Conservation (phyloP, 257 asterid species). For the Paulownia fortunei region DNA sequence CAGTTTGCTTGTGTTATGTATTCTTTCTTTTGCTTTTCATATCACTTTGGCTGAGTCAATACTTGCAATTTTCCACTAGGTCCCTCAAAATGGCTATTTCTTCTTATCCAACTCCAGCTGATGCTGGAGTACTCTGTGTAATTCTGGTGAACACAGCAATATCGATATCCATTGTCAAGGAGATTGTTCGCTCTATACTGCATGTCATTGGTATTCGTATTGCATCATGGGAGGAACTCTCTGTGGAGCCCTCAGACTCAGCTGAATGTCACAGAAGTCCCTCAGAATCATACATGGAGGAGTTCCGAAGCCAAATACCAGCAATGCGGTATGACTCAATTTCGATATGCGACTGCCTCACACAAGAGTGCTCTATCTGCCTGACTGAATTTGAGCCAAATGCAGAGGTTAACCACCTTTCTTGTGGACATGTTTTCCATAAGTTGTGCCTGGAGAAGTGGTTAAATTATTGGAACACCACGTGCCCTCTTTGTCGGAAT, state of each 20-base stretch:
- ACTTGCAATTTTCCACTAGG: slow-evolving; percentile 32
- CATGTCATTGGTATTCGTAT: slow-evolving; percentile 71
- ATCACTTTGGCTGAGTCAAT: not conserved
- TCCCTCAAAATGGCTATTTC: slow-evolving; percentile 71
- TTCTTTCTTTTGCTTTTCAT: not conserved
- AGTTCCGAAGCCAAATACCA: slow-evolving; percentile 70
- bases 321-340: slow-evolving; percentile 61
- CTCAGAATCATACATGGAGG: slow-evolving; percentile 70
- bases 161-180: slow-evolving; percentile 75
- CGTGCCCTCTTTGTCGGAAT: slow-evolving; percentile 89
- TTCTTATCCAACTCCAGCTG: slow-evolving; percentile 75
- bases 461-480: slow-evolving; percentile 75
- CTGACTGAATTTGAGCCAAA: slow-evolving; percentile 61
- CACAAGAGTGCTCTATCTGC: slow-evolving; percentile 78
- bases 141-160: slow-evolving; percentile 82
- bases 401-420: slow-evolving; percentile 66
- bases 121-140: slow-evolving; percentile 80
- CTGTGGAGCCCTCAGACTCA: slow-evolving; percentile 48
- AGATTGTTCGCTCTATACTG: slow-evolving; percentile 65
- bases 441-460: slow-evolving; percentile 69
- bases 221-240: slow-evolving; percentile 74
- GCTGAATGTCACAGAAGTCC: slow-evolving; percentile 49
- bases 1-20: not conserved
- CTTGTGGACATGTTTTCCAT: slow-evolving; percentile 85
- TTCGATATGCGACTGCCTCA: slow-evolving; percentile 16